Evolutionary conservation across 192 early-diverging fungal genomes (phyloP), one percentile per base, ranked within the genome.

Genomic region (Linnemannia hyalina): DNA sequence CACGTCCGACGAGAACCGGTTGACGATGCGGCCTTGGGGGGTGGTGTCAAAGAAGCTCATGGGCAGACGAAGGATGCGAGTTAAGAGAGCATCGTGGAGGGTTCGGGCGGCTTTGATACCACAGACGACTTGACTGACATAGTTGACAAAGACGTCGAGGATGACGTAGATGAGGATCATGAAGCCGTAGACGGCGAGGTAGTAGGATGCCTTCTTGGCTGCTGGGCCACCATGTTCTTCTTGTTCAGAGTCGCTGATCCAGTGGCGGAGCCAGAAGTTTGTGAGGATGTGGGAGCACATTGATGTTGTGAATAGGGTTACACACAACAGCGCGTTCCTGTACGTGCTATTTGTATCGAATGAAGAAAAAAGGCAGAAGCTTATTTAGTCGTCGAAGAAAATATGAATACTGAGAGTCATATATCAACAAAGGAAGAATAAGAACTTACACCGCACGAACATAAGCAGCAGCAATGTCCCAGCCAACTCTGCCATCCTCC

Each of bases 1-100:
- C 71, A 95, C 92, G 81, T 98, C 97, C 76, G 97, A 97, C 68
- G 94, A 94, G 80, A 98, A 96, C 23, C 97, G 94, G 74, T 98
- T 96, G 47, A 97, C 77, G 84, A 98, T 93, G 57, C 97, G 93
- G 20, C 97, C 96, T 0, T 95, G 74, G 11, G 96, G 96, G 2
- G 96, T 96, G 4, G 93, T 91, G 44, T 94, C 95, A 88, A 95
- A 95, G 79, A 94, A 95, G 5, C 91, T 91, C 88, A 94, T 92
- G 16, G 95, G 94, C 6, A 92, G 82, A 6, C 76, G 73, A 49
- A 81, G 72, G 68, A 80, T 68, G 3, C 79, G 82, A 10, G 65
- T 72, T 8, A 88, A 41, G 22, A 89, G 70, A 20, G 55, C n/a
- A 29, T 83, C 70, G 55, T 84, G 88, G 11, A 89, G n/a, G 8